Evolutionary conservation across 192 early-diverging fungal genomes (phyloP).

Genomic region (Mortierella alpina): DNA sequence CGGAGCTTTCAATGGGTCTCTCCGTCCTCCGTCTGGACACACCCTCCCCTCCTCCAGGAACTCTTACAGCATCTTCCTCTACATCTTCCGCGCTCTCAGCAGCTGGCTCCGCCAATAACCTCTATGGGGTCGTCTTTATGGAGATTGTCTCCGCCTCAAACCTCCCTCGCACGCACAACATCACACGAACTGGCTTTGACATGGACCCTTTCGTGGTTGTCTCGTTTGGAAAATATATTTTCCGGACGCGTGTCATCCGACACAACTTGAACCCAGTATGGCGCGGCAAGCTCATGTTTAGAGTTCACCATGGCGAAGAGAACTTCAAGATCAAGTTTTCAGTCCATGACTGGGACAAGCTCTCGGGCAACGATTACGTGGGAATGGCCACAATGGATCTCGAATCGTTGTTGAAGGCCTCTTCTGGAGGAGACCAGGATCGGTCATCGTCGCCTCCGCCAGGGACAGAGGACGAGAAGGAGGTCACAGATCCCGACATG

Average conservation of each 20-base stretch:
- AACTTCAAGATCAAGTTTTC: slow-evolving; percentile 66
- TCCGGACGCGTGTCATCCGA: slow-evolving; percentile 72
- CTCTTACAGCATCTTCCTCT: slow-evolving; percentile 25
- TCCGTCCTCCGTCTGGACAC: slow-evolving; percentile 24
- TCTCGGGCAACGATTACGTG: slow-evolving; percentile 76
- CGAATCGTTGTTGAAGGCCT: slow-evolving; percentile 59
- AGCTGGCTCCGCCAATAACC: background rate
- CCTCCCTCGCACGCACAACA: slow-evolving; percentile 40
- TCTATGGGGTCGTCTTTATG: slow-evolving; percentile 53
- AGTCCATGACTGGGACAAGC: slow-evolving; percentile 81
- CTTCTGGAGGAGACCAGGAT: slow-evolving; percentile 16
- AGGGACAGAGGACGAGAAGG: slow-evolving; percentile 20
- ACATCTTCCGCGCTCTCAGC: slow-evolving; percentile 15
- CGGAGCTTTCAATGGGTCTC: slow-evolving; percentile 28
- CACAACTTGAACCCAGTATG: slow-evolving; percentile 80
- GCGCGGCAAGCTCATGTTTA: slow-evolving; percentile 79
- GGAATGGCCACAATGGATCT: slow-evolving; percentile 66
- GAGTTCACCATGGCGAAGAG: slow-evolving; percentile 58
- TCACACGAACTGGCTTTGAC: slow-evolving; percentile 70
- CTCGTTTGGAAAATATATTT: slow-evolving; percentile 75
- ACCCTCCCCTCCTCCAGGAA: slow-evolving; percentile 30
- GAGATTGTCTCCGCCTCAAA: slow-evolving; percentile 53
- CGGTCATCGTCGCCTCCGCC: slow-evolving; percentile 12
- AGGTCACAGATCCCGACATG: slow-evolving; percentile 42
- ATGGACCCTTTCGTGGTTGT: slow-evolving; percentile 89